A percentile compares a stretch with the other conserved stretches of the same genome.
These are phyloP conservation scores for Saururus chinensis DNA, from an alignment of 164 flowering plant genomes.

Conservation along the genomic window DNA sequence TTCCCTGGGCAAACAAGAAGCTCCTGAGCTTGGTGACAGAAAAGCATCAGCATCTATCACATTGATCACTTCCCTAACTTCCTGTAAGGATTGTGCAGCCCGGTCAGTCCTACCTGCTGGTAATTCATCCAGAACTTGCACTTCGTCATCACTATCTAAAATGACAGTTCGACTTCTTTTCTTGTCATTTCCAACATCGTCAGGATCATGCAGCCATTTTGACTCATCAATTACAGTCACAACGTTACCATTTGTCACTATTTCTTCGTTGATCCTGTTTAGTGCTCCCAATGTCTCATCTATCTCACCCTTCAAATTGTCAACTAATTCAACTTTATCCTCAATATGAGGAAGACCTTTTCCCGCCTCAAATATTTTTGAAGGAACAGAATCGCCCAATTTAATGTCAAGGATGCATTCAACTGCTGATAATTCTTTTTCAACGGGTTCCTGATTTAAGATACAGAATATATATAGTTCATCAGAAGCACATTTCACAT, in stretches of 20 bases:
- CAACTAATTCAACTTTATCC: slow-evolving; percentile 10
- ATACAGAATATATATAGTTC: background rate
- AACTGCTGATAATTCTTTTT: slow-evolving; percentile 13
- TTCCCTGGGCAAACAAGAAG: background rate
- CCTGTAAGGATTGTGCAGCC: slow-evolving; percentile 15
- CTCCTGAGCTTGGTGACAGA: slow-evolving; percentile 8
- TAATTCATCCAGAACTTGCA: slow-evolving; percentile 15
- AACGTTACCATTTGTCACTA: slow-evolving; percentile 16
- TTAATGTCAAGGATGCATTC: slow-evolving; percentile 14
- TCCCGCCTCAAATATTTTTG: background rate
- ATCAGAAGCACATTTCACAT: background rate
- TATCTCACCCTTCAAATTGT: slow-evolving; percentile 13
- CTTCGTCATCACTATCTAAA: slow-evolving; percentile 52
- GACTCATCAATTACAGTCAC: slow-evolving; percentile 24
- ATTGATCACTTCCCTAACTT: slow-evolving; percentile 17
- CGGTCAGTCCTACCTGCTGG: slow-evolving; percentile 10
- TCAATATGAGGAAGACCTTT: slow-evolving; percentile 1
- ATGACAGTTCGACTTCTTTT: slow-evolving; percentile 34
- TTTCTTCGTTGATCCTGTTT: slow-evolving; percentile 13
- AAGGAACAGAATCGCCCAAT: slow-evolving; percentile 9
- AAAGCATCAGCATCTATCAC: slow-evolving; percentile 10
- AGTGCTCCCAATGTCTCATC: slow-evolving; percentile 14
- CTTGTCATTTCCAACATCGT: slow-evolving; percentile 23
- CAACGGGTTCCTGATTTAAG: slow-evolving; percentile 15
- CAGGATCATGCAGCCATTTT: slow-evolving; percentile 39